Base-by-base conservation (phyloP, 2,329 filamentous ascomycete species). In the Aureobasidium sp. region DNA sequence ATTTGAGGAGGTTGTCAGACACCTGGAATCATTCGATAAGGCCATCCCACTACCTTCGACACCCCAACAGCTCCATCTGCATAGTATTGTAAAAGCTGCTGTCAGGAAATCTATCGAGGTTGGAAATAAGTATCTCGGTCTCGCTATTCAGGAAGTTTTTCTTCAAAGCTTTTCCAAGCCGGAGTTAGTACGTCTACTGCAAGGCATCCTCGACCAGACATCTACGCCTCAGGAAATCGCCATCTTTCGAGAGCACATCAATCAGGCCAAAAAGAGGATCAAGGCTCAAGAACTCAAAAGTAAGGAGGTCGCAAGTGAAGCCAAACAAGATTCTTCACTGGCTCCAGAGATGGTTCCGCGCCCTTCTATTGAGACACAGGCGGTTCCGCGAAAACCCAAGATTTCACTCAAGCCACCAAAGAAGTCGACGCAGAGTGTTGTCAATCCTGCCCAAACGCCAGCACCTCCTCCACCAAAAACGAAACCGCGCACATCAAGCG, bases 121-220 rank as follows among this genome's bases (percentile, higher is more conserved):
- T 23, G 68, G 73, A 26, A 74, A 75, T 51, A 70, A 70, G 20
- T 67, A 69, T 23, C 70, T 77, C 46, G 75, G 73, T 29, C 65
- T 67, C 23, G 78, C 78, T 13, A 68, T 82, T 10, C 71, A 74
- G 62, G 71, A 76, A 55, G 71, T 81, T 50, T 77, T 76, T 68
- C 67, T 73, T 29, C 70, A 77, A 58, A 77, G 76, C 67, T 70
- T 73, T 34, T 68, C 63, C 17, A 71, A 80, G 53, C 60, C 67
- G 17, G 65, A 65, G 23, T 67, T 80, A 27, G 71, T 73, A 44
- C 67, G 72, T 29, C 68, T 79, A 4, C 71, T 82, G 7, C 71
- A 78, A 41, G 73, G 73, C 8, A 73, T 80, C 36, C 71, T 80
- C 37, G 70, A 73, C 12, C 73, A 77, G 61, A 73, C 69, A 26